These are phyloP conservation scores for Hypoxylon sp. DNA, from an alignment of 2,329 filamentous ascomycete genomes.

Conservation along the genomic window DNA sequence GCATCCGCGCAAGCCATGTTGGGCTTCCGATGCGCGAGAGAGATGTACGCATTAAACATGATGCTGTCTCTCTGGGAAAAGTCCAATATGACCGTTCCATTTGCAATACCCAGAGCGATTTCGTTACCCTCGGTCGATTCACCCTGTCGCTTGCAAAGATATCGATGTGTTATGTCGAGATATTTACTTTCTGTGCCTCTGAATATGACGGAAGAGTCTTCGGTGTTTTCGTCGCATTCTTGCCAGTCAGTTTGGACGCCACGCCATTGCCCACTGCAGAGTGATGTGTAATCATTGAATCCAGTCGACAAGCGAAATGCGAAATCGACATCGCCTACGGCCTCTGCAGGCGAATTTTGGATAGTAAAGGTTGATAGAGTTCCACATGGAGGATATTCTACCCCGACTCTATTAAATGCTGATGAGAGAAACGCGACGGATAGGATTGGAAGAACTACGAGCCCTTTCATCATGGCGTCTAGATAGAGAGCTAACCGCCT, in stretches of 20 bases:
- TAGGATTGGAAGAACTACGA: background rate
- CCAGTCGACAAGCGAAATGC: conserved; percentile 9
- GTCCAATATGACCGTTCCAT: conserved; percentile 13
- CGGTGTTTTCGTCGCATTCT: conserved; percentile 13
- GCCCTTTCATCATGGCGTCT: background rate
- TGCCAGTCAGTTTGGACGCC: conserved; percentile 11
- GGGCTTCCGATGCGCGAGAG: conserved; percentile 13
- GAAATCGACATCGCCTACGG: conserved; percentile 2
- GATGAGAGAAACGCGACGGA: background rate
- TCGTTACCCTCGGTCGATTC: background rate
- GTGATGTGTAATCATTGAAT: conserved; percentile 17
- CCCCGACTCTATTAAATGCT: background rate
- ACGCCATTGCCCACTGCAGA: conserved; percentile 21
- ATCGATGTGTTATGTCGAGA: conserved; percentile 21
- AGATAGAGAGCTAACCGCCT: background rate
- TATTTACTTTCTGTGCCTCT: conserved; percentile 7
- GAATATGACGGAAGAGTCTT: conserved; percentile 18
- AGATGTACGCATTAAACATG: conserved; percentile 12
- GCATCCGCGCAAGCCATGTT: conserved; percentile 14
- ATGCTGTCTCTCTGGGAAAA: conserved; percentile 10
- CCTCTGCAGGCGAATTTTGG: background rate
- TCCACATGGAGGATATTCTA: conserved; percentile 4
- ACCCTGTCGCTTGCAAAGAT: conserved; percentile 7
- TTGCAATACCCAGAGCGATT: conserved; percentile 17
- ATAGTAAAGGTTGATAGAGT: conserved; percentile 19